A percentile compares a stretch with the other conserved stretches of the same genome.
These are phyloP conservation scores for Elsinoe arachidis DNA, from an alignment of 2,329 filamentous ascomycete species.

Conservation along the genomic window DNA sequence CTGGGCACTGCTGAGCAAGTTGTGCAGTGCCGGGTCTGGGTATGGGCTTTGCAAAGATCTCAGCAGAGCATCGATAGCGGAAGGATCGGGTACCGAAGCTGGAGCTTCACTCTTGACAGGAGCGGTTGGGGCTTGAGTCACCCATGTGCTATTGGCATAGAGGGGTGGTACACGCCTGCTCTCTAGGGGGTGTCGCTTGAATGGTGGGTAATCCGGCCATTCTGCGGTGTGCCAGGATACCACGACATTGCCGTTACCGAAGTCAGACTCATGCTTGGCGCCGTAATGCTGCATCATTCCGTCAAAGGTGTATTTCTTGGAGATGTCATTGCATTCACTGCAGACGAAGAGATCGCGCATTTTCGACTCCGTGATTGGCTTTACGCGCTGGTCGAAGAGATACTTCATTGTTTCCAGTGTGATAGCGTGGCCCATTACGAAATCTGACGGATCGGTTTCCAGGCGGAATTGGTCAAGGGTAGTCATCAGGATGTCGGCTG, in stretches of 20 bases:
- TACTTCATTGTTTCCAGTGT: conserved; percentile 78
- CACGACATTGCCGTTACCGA: conserved; percentile 63
- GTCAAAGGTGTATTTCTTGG: conserved; percentile 67
- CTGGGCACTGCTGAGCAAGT: neutral
- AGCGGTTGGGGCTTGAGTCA: neutral
- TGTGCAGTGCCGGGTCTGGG: neutral
- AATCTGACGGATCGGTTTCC: conserved; percentile 29
- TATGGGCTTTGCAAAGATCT: neutral
- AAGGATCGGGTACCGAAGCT: neutral
- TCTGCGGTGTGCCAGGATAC: conserved; percentile 69
- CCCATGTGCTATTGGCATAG: neutral
- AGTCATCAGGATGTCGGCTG: conserved; percentile 57
- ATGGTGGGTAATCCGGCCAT: conserved; percentile 70
- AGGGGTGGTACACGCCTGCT: conserved; percentile 6
- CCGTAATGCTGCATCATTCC: conserved; percentile 75
- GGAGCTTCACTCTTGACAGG: neutral
- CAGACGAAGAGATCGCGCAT: conserved; percentile 70
- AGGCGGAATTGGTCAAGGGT: conserved; percentile 15
- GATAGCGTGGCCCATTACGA: conserved; percentile 18
- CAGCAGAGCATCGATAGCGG: neutral
- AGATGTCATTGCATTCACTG: conserved; percentile 48
- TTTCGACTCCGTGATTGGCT: conserved; percentile 55
- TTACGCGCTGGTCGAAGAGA: conserved; percentile 71
- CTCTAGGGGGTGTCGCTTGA: conserved; percentile 49
- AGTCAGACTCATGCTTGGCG: conserved; percentile 64